These are phyloP conservation scores for Nakazawaea laoshanensis DNA, from an alignment of 805 yeast species.

Conservation along the genomic window DNA sequence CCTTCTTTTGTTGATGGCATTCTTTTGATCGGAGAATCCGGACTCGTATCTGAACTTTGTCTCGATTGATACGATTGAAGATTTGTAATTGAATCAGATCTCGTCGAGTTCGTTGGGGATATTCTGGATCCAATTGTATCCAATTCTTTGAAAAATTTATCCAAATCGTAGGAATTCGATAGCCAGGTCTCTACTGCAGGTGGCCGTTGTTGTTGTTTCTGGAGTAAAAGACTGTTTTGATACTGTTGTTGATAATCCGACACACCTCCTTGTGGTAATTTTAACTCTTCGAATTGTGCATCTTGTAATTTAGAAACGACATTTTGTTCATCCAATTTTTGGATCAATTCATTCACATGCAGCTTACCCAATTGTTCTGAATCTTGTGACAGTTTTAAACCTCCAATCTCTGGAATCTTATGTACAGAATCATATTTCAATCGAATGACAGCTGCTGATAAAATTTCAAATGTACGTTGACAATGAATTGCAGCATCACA, in stretches of 20 bases:
- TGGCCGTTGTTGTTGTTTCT: conserved; percentile 4
- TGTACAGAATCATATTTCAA: conserved; percentile 29
- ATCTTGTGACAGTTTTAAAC: conserved; percentile 8
- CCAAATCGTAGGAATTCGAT: conserved; percentile 28
- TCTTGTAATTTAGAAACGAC: neutral
- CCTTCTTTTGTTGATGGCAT: conserved; percentile 33
- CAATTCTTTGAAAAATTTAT: conserved; percentile 40
- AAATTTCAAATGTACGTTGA: conserved; percentile 59
- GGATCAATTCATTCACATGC: conserved; percentile 30
- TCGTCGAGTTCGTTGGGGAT: conserved; percentile 11
- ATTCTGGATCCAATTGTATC: conserved; percentile 20
- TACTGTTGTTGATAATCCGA: conserved; percentile 4
- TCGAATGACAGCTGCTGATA: conserved; percentile 63
- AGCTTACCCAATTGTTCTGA: conserved; percentile 21
- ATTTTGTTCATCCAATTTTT: conserved; percentile 15
- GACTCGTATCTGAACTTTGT: conserved; percentile 4
- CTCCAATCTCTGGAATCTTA: conserved; percentile 14
- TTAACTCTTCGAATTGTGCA: conserved; percentile 3
- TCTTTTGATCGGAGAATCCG: neutral
- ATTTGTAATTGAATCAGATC: conserved; percentile 3
- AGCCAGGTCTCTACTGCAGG: conserved; percentile 21
- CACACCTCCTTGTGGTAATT: neutral
- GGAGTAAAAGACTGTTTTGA: neutral
- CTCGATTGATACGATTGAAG: neutral
- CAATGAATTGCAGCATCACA: conserved; percentile 78